Evolutionary conservation across 352 stramenopile genomes (phyloP).

Genomic region (Salisapilia sapeloensis): DNA sequence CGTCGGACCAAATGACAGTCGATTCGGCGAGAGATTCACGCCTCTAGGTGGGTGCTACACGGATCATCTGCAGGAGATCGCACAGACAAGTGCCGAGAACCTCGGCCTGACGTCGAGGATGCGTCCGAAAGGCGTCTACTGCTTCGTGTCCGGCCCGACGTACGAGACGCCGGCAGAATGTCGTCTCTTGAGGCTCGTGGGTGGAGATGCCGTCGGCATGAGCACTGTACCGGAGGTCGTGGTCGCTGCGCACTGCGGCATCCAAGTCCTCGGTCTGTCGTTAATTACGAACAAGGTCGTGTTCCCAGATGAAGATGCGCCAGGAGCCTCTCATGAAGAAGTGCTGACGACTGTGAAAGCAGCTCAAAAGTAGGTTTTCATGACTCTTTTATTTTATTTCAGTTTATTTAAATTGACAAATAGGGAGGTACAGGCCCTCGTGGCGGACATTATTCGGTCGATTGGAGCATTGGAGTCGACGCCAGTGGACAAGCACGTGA

Average conservation of each 20-base stretch:
- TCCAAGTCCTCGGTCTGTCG: constrained; percentile 91
- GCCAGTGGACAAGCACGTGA: no score
- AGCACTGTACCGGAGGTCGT: constrained; percentile 93
- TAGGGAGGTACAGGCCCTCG: constrained; percentile 26
- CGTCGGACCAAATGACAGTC: constrained; percentile 90
- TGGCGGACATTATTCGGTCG: constrained; percentile 22
- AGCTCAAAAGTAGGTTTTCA: constrained; percentile 18
- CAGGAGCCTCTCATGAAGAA: constrained; percentile 84
- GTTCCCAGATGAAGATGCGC: constrained; percentile 60
- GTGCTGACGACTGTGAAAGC: constrained; percentile 81
- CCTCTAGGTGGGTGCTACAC: constrained; percentile 90
- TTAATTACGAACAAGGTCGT: constrained; percentile 93
- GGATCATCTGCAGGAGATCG: constrained; percentile 71
- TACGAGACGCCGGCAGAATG: constrained; percentile 94
- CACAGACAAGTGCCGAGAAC: constrained; percentile 56
- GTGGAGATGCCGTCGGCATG: constrained; percentile 92
- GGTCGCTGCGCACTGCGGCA: constrained; percentile 87
- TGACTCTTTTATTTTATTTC: constrained; percentile 1
- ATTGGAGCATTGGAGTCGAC: no score
- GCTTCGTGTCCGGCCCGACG: constrained; percentile 92
- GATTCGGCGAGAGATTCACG: constrained; percentile 92
- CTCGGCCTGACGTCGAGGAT: constrained; percentile 75
- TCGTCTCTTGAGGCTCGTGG: constrained; percentile 83
- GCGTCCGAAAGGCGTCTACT: constrained; percentile 83
- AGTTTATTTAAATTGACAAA: constrained; percentile 1